phyloP scores from a whole-genome alignment of 1,284 basidiomycete species.

The Rugosomyces carneus region DNA sequence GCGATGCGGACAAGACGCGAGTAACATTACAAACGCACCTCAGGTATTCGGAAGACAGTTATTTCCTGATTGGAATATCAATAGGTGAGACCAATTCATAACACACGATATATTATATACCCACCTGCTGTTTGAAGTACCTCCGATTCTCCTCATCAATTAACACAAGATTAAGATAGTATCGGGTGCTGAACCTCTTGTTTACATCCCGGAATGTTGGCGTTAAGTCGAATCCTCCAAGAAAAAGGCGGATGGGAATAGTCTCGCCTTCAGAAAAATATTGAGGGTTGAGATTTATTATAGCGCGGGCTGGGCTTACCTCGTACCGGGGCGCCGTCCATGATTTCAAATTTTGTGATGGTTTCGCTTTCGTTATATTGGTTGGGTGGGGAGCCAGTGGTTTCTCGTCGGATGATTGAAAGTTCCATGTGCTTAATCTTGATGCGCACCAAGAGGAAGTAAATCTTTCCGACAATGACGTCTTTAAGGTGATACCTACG shows the following conservation, averaged over 20 bases:
- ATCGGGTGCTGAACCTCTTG: conserved; percentile 97
- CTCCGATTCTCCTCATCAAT: conserved; percentile 97
- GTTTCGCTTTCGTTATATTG: conserved; percentile 99
- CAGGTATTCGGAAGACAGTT: conserved; percentile 71
- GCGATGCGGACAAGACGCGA: not conserved
- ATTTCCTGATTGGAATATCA: conserved; percentile 44
- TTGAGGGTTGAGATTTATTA: not conserved
- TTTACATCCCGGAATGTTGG: conserved; percentile 99
- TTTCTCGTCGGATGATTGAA: conserved; percentile 95
- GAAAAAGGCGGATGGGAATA: conserved; percentile 95
- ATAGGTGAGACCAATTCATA: not conserved
- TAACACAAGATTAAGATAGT: conserved; percentile 94
- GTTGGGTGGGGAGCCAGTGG: conserved; percentile 93
- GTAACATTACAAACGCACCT: conserved; percentile 38
- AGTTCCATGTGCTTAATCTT: conserved; percentile 99
- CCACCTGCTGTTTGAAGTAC: conserved; percentile 88
- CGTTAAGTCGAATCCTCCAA: conserved; percentile 97
- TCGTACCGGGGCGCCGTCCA: conserved; percentile 95
- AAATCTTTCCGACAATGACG: conserved; percentile 99
- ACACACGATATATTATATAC: conserved; percentile 1
- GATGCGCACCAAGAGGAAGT: conserved; percentile 96
- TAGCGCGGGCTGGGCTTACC: conserved; percentile 37
- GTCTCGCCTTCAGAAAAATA: conserved; percentile 82
- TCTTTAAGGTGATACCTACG: conserved; percentile 95
- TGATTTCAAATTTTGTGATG: conserved; percentile 99